Percentiles rank a stretch among this genome's conserved stretches.
Conservation (phyloP, 768 basidiomycete genomes). For the Boletus fagicola region DNA sequence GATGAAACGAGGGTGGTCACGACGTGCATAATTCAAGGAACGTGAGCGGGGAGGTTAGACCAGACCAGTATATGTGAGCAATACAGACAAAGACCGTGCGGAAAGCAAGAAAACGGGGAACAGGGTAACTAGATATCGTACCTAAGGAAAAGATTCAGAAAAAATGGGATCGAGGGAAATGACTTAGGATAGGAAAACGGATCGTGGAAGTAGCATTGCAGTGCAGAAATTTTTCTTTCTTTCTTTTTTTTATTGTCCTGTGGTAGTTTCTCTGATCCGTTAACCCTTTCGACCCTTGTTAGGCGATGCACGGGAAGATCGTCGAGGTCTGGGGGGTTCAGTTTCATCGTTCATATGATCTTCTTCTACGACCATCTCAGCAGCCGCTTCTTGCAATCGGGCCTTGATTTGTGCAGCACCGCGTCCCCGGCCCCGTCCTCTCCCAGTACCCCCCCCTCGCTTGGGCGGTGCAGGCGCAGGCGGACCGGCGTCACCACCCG, state of each 20-base stretch:
- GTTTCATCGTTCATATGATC: constrained; percentile 28
- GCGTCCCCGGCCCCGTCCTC: constrained; percentile 26
- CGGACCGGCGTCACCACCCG: constrained; percentile 8
- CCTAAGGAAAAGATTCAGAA: neutral
- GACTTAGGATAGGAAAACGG: neutral
- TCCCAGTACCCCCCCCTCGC: constrained; percentile 17
- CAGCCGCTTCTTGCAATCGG: constrained; percentile 26
- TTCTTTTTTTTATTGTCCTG: neutral
- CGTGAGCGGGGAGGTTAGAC: constrained; percentile 1
- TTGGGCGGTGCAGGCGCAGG: constrained; percentile 6
- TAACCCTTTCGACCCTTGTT: constrained; percentile 30
- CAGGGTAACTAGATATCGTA: constrained; percentile 15
- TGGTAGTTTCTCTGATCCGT: neutral
- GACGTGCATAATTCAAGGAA: constrained; percentile 14
- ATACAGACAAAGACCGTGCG: constrained; percentile 13
- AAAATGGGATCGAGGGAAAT: constrained; percentile 4
- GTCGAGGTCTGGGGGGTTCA: constrained; percentile 29
- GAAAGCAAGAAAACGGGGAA: constrained; percentile 2
- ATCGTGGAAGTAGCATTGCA: constrained; percentile 1
- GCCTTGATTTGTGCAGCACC: constrained; percentile 15
- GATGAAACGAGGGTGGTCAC: constrained; percentile 17
- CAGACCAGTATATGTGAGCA: constrained; percentile 4
- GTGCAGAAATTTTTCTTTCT: neutral
- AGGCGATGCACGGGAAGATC: constrained; percentile 36
- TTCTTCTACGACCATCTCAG: constrained; percentile 30